A percentile compares a stretch with the other conserved stretches of the same genome.
phyloP scores from a whole-genome alignment of 202 grass and related monocot genomes.

The Digitaria exilis region DNA sequence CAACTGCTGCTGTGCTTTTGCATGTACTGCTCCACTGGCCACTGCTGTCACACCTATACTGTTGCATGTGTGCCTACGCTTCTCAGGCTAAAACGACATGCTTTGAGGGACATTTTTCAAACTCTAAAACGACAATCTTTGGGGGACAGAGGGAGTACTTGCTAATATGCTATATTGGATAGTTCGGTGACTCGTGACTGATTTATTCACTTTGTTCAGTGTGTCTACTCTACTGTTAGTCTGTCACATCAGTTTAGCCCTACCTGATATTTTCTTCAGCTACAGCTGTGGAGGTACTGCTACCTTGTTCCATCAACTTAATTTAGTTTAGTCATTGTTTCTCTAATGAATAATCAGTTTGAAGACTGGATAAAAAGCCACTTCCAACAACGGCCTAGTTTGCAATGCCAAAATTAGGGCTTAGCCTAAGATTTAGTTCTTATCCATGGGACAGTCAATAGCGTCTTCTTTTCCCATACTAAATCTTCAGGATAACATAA shows the following conservation, averaged over 20 bases:
- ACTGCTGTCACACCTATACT: too few relatives aligned
- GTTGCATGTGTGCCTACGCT: too few relatives aligned
- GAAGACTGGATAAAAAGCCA: neutral
- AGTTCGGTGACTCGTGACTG: neutral
- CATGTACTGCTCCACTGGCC: too few relatives aligned
- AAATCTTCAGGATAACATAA: constrained; percentile 17
- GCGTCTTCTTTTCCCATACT: neutral
- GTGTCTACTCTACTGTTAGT: neutral
- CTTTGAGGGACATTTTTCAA: too few relatives aligned
- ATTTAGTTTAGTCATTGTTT: constrained; percentile 11
- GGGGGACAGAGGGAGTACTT: too few relatives aligned
- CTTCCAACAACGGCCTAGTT: neutral
- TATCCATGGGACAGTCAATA: neutral
- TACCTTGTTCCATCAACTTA: neutral
- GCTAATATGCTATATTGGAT: constrained; percentile 1
- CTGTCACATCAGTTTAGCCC: neutral
- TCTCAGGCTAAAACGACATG: too few relatives aligned
- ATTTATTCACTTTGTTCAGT: neutral
- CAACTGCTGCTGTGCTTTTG: too few relatives aligned
- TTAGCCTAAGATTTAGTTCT: constrained; percentile 13
- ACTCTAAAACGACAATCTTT: too few relatives aligned
- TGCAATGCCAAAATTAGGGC: constrained; percentile 25
- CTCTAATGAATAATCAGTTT: neutral
- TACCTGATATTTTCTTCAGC: constrained; percentile 19
- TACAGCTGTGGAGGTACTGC: neutral